A percentile compares a stretch with the other conserved stretches of the same genome.
These are phyloP conservation scores for Geotrichum siamense DNA, from an alignment of 1,139 yeast genomes.

Conservation along the genomic window DNA sequence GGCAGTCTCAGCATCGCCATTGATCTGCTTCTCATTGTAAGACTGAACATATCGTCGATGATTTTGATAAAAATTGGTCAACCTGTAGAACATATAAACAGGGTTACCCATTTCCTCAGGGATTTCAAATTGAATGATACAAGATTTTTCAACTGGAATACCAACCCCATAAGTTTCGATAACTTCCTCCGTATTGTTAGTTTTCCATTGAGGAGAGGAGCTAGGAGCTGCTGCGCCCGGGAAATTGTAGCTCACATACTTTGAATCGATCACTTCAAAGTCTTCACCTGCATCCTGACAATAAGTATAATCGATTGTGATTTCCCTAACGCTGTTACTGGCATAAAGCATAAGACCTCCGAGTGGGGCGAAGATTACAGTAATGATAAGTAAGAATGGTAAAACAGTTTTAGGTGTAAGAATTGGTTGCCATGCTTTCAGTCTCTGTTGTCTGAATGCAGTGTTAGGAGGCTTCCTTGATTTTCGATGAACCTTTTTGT, in stretches of 20 bases:
- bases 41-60: conserved; percentile 92
- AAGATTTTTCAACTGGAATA: conserved; percentile 35
- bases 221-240: conserved; percentile 29
- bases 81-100: conserved; percentile 68
- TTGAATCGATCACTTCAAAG: conserved; percentile 56
- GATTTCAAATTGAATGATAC: conserved; percentile 70
- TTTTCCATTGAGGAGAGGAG: conserved; percentile 53
- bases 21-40: conserved; percentile 81
- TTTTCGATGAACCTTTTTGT: conserved; percentile 30
- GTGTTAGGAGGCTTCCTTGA: conserved; percentile 39
- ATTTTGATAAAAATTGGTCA: conserved; percentile 82
- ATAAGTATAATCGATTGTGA: conserved; percentile 71
- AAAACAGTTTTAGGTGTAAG: conserved; percentile 85
- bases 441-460: conserved; percentile 43
- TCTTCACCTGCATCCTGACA: conserved; percentile 58
- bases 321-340: conserved; percentile 66
- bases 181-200: conserved; percentile 27
- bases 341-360: conserved; percentile 91
- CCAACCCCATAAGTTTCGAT: conserved; percentile 21
- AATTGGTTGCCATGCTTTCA: conserved; percentile 60
- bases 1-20: conserved; percentile 60
- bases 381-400: conserved; percentile 67
- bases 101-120: conserved; percentile 71
- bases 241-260: conserved; percentile 51
- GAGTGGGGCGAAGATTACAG: conserved; percentile 79